Evolutionary conservation across 2,329 filamentous ascomycete species (phyloP).

Genomic region (Pleoardoris graminearum): DNA sequence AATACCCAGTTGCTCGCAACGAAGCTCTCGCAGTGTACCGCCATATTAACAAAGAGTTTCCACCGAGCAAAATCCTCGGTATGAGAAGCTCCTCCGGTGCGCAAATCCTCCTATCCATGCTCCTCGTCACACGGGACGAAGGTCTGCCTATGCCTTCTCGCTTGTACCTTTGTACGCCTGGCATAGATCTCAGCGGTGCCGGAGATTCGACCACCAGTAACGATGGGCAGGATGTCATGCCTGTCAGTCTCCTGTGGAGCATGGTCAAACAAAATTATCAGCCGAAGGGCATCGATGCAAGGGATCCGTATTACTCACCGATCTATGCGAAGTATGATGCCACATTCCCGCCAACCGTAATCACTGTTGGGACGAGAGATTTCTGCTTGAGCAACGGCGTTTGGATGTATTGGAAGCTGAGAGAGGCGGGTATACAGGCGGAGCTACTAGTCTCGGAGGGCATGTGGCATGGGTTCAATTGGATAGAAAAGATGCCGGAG

Average conservation of each 20-base stretch:
- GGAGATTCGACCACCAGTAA: slow-evolving; percentile 2
- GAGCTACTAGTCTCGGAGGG: background rate
- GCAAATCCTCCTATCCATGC: slow-evolving; percentile 4
- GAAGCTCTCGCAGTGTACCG: slow-evolving; percentile 2
- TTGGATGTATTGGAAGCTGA: slow-evolving; percentile 6
- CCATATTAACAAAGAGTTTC: background rate
- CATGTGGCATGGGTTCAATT: no score
- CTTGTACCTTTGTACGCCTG: slow-evolving; percentile 4
- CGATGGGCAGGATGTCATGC: slow-evolving; percentile 6
- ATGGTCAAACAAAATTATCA: slow-evolving; percentile 7
- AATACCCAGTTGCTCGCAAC: slow-evolving; percentile 1
- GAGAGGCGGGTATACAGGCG: background rate
- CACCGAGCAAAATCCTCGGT: background rate
- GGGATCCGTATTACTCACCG: slow-evolving; percentile 5
- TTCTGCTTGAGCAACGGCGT: slow-evolving; percentile 1
- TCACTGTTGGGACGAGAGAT: slow-evolving; percentile 5
- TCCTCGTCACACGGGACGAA: background rate
- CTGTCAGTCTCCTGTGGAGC: background rate
- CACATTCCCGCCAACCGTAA: slow-evolving; percentile 1
- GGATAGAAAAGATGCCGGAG: no score
- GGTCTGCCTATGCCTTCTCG: background rate
- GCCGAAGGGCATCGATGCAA: background rate
- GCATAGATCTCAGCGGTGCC: slow-evolving; percentile 1
- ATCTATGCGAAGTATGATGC: slow-evolving; percentile 4
- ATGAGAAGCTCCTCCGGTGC: slow-evolving; percentile 5